These are phyloP conservation scores for Nakazawaea laoshanensis DNA, from an alignment of 805 yeast species.

Conservation along the genomic window DNA sequence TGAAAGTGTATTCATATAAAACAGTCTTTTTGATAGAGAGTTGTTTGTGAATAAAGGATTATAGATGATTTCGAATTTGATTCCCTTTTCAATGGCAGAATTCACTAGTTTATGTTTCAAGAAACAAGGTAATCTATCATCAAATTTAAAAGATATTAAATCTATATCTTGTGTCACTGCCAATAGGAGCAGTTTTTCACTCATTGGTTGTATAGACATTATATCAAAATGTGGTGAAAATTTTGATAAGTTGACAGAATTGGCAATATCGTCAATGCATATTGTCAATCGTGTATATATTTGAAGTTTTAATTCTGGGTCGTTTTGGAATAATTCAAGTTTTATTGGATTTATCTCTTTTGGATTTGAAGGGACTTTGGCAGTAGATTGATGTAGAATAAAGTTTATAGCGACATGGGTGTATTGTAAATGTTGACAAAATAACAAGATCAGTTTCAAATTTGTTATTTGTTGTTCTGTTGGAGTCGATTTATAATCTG, in stretches of 20 bases:
- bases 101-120: slow-evolving; percentile 80
- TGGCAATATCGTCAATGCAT: slow-evolving; percentile 67
- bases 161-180: slow-evolving; percentile 79
- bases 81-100: slow-evolving; percentile 75
- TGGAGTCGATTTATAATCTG: slow-evolving; percentile 36
- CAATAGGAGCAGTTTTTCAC: slow-evolving; percentile 71
- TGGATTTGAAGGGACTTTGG: no score
- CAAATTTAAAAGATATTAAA: slow-evolving; percentile 63
- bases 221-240: slow-evolving; percentile 51
- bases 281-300: slow-evolving; percentile 70
- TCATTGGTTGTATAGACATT: slow-evolving; percentile 70
- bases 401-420: slow-evolving; percentile 73
- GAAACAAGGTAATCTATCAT: slow-evolving; percentile 60
- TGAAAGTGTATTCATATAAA: slow-evolving; percentile 65
- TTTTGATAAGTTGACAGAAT: slow-evolving; percentile 53
- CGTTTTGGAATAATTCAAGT: slow-evolving; percentile 16
- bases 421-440: slow-evolving; percentile 57
- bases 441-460: slow-evolving; percentile 41
- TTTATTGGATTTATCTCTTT: slow-evolving; percentile 16
- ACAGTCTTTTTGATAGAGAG: slow-evolving; percentile 34
- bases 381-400: slow-evolving; percentile 21
- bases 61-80: slow-evolving; percentile 74
- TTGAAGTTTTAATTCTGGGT: slow-evolving; percentile 23
- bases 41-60: slow-evolving; percentile 37
- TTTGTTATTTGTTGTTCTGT: slow-evolving; percentile 30